Percentiles rank a stretch among this genome's conserved stretches.
These are phyloP conservation scores for Saccharomyces paradoxus DNA, from an alignment of 805 yeast species.

Conservation along the genomic window DNA sequence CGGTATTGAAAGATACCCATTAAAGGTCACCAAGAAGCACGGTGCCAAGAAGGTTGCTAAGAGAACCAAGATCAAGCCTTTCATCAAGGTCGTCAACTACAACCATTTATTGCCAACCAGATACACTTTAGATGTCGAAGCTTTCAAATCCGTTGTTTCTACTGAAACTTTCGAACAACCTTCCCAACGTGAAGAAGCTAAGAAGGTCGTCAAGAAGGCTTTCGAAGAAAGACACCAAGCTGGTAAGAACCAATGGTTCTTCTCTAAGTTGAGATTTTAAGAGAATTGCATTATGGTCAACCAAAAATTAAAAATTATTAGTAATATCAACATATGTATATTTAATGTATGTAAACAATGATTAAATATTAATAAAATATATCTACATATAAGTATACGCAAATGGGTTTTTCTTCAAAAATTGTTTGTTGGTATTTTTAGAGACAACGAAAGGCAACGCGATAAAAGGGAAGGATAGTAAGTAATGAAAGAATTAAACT, in stretches of 20 bases:
- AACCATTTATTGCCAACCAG: constrained; percentile 99
- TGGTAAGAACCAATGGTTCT: constrained; percentile 99
- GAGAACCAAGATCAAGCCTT: constrained; percentile 98
- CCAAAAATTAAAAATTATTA: constrained; percentile 3
- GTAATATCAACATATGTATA: not conserved
- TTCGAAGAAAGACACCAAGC: constrained; percentile 99
- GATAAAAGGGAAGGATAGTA: not conserved
- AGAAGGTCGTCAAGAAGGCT: constrained; percentile 97
- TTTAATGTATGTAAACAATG: constrained; percentile 4
- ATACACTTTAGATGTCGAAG: constrained; percentile 94
- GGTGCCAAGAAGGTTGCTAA: constrained; percentile 94
- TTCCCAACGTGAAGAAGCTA: constrained; percentile 97
- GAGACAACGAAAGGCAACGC: not conserved
- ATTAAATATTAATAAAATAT: constrained; percentile 7
- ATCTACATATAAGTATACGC: not conserved
- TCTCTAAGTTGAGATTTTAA: constrained; percentile 93
- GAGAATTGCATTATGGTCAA: constrained; percentile 7
- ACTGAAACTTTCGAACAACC: constrained; percentile 95
- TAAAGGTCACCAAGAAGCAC: constrained; percentile 90
- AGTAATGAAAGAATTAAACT: not conserved
- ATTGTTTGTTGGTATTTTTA: not conserved
- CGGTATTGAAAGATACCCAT: constrained; percentile 97
- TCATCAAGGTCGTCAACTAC: constrained; percentile 98
- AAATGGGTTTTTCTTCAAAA: not conserved
- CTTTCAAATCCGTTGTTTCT: constrained; percentile 84